Evolutionary conservation across 1,284 basidiomycete genomes (phyloP), one percentile per base, ranked within the genome.

Genomic region (Athelia psychrophila): DNA sequence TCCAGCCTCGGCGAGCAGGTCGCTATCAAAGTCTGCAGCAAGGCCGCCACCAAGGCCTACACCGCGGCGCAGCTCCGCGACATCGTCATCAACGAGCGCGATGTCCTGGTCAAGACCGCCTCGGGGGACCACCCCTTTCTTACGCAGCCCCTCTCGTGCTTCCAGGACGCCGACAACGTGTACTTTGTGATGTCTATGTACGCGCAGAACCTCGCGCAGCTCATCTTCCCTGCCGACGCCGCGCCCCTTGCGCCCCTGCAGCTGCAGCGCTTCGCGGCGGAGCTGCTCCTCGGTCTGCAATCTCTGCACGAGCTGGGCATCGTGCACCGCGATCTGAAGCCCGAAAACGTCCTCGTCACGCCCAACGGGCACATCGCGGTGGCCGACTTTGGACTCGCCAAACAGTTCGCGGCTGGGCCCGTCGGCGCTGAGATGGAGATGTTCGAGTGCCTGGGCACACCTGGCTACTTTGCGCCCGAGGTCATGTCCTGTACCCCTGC

Each of bases 251-350:
- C n/a, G n/a, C n/a, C n/a, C n/a, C n/a, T n/a, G 33, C 33, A 35
- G n/a, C 10, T 35, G 12, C 10, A 35, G 33, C n/a, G 10, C 10
- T 35, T 10, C 12, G 33, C 33, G n/a, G 33, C 33, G 33, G 33
- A 35, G n/a, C n/a, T 35, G 51, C 48, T 53, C 23, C 20, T 50
- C 2, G 83, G 82, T 3, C 56, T 86, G 48, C 72, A 74, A 27
- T 78, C 83, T 58, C 67, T 86, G 18, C 83, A 86, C 60, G 72
- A 69, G 47, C 74, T 85, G 60, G 82, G 81, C 18, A 51, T 56
- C 35, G 48, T 58, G 4, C 59, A 61, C 38, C 53, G 55, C 8
- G 59, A 61, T 38, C 48, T 61, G 35, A 61, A 61, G 51, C 54
- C 54, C 25, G 47, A 56, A 8, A 61, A 61, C 22, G 54, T 61